phyloP scores from a whole-genome alignment of 345 rosid species.

The Geranium rotundifolium region DNA sequence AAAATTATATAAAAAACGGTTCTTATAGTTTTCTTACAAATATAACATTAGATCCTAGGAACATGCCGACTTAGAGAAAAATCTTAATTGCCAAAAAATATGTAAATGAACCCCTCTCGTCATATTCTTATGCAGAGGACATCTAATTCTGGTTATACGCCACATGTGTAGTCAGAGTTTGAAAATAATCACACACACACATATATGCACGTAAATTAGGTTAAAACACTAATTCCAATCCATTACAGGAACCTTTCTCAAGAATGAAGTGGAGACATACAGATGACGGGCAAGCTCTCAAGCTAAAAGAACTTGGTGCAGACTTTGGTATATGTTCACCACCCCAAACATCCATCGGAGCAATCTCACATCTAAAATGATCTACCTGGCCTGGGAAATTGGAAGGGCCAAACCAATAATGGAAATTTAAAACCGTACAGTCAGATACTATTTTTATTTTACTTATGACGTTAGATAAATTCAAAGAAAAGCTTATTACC shows the following conservation, averaged over 20 bases:
- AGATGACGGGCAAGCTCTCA: slow-evolving; percentile 56
- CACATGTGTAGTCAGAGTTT: slow-evolving; percentile 3
- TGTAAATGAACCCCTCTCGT: no score
- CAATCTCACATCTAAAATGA: slow-evolving; percentile 18
- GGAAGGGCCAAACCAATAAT: slow-evolving; percentile 8
- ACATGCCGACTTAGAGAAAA: no score
- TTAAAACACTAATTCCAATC: no score
- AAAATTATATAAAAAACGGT: no score
- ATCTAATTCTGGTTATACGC: neutral
- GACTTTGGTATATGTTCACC: slow-evolving; percentile 18
- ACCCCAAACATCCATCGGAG: slow-evolving; percentile 18
- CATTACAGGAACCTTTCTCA: neutral
- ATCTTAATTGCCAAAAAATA: no score
- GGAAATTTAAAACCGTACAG: neutral
- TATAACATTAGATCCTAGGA: no score
- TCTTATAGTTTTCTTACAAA: no score
- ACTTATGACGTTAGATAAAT: neutral
- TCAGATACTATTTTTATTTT: neutral
- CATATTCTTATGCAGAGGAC: neutral
- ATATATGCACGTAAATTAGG: neutral
- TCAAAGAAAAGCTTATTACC: slow-evolving; percentile 12
- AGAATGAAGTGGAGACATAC: slow-evolving; percentile 32
- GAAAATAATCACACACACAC: neutral
- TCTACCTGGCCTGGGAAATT: slow-evolving; percentile 39
- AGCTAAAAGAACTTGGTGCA: slow-evolving; percentile 17